phyloP scores from a whole-genome alignment of 108 stramenopile species.

The Cylindrotheca fusiformis region DNA sequence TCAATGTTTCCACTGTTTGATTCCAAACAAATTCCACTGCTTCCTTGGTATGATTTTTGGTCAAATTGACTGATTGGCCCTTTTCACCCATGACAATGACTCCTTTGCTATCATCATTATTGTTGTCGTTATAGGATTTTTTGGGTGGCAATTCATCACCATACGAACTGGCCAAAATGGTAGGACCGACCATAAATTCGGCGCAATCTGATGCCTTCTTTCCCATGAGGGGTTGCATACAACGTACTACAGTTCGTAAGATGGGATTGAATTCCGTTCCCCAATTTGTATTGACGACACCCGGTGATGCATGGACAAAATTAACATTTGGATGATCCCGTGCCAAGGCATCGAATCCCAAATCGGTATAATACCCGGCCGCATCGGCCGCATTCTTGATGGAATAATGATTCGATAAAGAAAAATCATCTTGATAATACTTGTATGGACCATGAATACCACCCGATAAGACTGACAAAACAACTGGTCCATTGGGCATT shows the following conservation, averaged over 20 bases:
- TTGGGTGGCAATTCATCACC: not conserved
- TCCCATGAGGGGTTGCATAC: constrained; percentile 40
- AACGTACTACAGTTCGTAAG: constrained; percentile 24
- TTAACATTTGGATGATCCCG: constrained; percentile 23
- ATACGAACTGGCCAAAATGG: constrained; percentile 8
- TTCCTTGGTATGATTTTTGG: constrained; percentile 2
- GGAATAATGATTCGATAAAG: constrained; percentile 38
- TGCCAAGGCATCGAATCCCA: constrained; percentile 52
- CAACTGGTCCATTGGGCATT: constrained; percentile 8
- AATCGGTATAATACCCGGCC: constrained; percentile 63
- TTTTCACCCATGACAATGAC: not conserved
- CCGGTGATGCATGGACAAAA: constrained; percentile 49
- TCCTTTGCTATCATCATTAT: no score
- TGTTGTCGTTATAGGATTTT: constrained; percentile 1
- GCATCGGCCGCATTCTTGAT: constrained; percentile 58
- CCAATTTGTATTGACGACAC: constrained; percentile 57
- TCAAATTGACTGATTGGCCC: not conserved
- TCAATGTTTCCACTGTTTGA: constrained; percentile 8
- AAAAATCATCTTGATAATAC: constrained; percentile 38
- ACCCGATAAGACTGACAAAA: constrained; percentile 47
- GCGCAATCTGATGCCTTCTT: constrained; percentile 39
- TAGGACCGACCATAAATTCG: constrained; percentile 35
- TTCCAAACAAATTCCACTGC: constrained; percentile 15
- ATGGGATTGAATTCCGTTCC: constrained; percentile 49
- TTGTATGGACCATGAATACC: constrained; percentile 53